Conservation (phyloP, 495 filamentous ascomycete species). For the Tuber calosporum region DNA sequence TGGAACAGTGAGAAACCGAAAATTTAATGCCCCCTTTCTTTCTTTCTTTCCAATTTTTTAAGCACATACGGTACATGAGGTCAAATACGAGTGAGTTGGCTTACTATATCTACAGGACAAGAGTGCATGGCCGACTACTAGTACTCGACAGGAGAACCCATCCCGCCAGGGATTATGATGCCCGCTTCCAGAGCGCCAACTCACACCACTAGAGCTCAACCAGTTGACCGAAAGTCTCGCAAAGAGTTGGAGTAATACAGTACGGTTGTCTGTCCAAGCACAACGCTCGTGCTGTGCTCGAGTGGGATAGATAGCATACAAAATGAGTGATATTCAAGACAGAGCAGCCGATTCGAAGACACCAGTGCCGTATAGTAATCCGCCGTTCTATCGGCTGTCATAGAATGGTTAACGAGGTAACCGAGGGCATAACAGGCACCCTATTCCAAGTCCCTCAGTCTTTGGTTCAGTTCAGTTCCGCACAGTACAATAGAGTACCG, state of each 20-base stretch:
- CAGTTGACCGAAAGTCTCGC: background rate
- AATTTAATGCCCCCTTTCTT: background rate
- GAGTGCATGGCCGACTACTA: background rate
- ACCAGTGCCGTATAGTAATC: background rate
- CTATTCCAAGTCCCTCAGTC: background rate
- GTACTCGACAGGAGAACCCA: background rate
- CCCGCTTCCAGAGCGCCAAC: background rate
- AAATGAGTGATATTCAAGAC: slow-evolving; percentile 4
- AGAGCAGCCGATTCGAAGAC: background rate
- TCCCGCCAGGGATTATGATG: background rate
- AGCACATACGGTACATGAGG: background rate
- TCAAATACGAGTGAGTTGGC: background rate
- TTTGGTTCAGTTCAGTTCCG: slow-evolving; percentile 1
- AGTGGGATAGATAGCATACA: background rate
- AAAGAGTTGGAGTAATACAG: background rate
- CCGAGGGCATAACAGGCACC: background rate
- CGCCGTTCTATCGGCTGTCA: background rate
- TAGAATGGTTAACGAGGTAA: background rate
- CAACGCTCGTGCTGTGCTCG: background rate
- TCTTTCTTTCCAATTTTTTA: background rate
- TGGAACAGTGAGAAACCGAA: background rate
- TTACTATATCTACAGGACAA: background rate
- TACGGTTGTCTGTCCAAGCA: background rate
- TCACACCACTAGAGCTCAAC: background rate
- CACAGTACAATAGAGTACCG: background rate